Evolutionary conservation across 225 moss, liverwort and hornwort genomes (phyloP), one percentile per base, ranked within the genome.

Genomic region (Pleurozium schreberi): DNA sequence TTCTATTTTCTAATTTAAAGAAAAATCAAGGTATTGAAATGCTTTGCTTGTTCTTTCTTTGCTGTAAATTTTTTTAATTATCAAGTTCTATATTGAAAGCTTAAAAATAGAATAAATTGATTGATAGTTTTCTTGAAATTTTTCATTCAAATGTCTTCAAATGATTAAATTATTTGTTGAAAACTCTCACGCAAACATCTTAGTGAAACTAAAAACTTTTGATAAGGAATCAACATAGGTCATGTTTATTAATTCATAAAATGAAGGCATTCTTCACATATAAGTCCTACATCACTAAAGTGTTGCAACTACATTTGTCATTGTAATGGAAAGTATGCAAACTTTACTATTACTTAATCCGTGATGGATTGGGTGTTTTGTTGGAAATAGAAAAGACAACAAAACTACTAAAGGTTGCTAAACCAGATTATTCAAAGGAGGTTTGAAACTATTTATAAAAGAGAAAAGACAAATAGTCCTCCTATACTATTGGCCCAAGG

Each of bases 311-410:
- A n/a, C n/a, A n/a, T 42, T 70, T 70, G 0, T 12, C 42, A 8
- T 42, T 70, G 5, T 26, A 26, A 23, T 73, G 10, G 6, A 73
- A 73, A 73, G 6, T 43, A 3, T 18, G 17, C 17, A 73, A 73
- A n/a, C 12, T 67, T 67, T n/a, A n/a, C 12, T 67, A 22, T 4
- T n/a, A 22, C 20, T 38, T 38, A n/a, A n/a, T 8, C 4, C 15
- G 0, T 15, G 1, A 70, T 42, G 8, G 8, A 69, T 1, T 4
- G 1, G 3, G 8, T 2, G 6, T 38, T n/a, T n/a, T n/a, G n/a
- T n/a, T n/a, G n/a, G n/a, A n/a, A n/a, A n/a, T n/a, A n/a, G n/a
- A n/a, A n/a, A n/a, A n/a, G n/a, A n/a, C n/a, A n/a, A n/a, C n/a
- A n/a, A n/a, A n/a, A n/a, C n/a, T n/a, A n/a, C n/a, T n/a, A n/a